Base-by-base conservation (phyloP, 2,329 filamentous ascomycete species). In the Diaporthe amygdali region DNA sequence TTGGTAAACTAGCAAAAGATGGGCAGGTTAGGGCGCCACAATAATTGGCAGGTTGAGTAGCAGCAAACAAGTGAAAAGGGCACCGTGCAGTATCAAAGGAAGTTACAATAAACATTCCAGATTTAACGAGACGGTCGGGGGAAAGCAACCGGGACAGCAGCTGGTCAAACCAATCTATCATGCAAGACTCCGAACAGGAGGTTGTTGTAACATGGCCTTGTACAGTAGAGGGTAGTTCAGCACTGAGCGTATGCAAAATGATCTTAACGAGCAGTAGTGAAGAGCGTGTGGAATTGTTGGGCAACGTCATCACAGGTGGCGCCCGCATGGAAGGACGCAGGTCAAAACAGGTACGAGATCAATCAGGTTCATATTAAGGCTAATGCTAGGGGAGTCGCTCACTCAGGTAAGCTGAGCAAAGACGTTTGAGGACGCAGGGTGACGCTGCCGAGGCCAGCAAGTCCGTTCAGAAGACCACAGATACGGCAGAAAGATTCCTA, bases 1-100 rank as follows among this genome's bases (percentile, higher is more conserved):
- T 61, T 97, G 95, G 94, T 97, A 91, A 83, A 71, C 15, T 37
- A 17, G 49, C 22, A n/a, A 49, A 17, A 39, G 2, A 34, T 3
- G 30, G 27, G 41, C 27, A 27, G 14, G 20, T 49, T 25, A 4
- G 20, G n/a, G 9, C 25, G n/a, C 2, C n/a, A 25, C 17, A 15
- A 30, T 8, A 56, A 14, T 2, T 14, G 27, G n/a, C 30, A 14
- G 25, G 22, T 34, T 22, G 34, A 68, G n/a, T 10, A 41, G 22
- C 22, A 30, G 39, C 17, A n/a, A 6, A 41, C 34, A 30, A 2
- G 9, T 6, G 15, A 27, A 25, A n/a, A 27, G 22, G n/a, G 10
- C 27, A 46, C 25, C 15, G 30, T 10, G 5, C 39, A 39, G 37
- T 47, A 55, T 22, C 39, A n/a, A 25, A 46, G 22, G 51, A 15